Base-by-base conservation (phyloP, 2,329 filamentous ascomycete genomes). In the Mycocentrospora acerina region DNA sequence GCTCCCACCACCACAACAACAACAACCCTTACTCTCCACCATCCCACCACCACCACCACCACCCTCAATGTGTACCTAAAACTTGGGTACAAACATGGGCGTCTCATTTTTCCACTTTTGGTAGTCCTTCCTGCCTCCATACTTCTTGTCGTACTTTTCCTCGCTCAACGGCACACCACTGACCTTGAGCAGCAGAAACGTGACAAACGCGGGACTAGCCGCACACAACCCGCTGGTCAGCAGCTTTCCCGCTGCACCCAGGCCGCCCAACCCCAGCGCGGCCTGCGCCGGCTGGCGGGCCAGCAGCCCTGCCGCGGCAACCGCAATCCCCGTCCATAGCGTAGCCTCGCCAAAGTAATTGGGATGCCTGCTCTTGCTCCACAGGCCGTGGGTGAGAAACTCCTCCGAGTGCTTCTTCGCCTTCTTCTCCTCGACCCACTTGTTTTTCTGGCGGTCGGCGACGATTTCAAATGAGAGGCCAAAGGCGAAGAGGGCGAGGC, bases 281-380 rank as follows among this genome's bases (percentile, higher is more conserved):
- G 70, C 55, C 59, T 81, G 79, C 2, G 78, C 78, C 0, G 78
- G 73, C n/a, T 64, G 67, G 11, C 71, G 70, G 1, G 77, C 63
- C 32, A 88, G 67, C 1, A 80, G 69, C 1, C 82, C 81, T 0
- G 76, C 79, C 0, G 80, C 75, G 1, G 73, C 66, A 4, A 79
- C 77, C 0, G 83, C 81, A 41, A 87, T 77, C 1, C 84, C 83
- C 0, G 78, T 81, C 84, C 83, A 88, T 22, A 88, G 69, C 9
- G 80, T 83, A 18, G 73, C 75, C 62, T 87, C 83, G n/a, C 83
- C 84, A 59, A 87, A 85, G 68, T 87, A 87, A 56, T 87, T 85
- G 1, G 83, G 83, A 63, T 85, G 81, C 44, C 81, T 68, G 32
- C 73, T 78, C 57, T 76, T 74, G 5, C 71, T 70, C 78, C 82